These are phyloP conservation scores for Candida endomychidarum DNA, from an alignment of 805 yeast genomes.

Conservation along the genomic window DNA sequence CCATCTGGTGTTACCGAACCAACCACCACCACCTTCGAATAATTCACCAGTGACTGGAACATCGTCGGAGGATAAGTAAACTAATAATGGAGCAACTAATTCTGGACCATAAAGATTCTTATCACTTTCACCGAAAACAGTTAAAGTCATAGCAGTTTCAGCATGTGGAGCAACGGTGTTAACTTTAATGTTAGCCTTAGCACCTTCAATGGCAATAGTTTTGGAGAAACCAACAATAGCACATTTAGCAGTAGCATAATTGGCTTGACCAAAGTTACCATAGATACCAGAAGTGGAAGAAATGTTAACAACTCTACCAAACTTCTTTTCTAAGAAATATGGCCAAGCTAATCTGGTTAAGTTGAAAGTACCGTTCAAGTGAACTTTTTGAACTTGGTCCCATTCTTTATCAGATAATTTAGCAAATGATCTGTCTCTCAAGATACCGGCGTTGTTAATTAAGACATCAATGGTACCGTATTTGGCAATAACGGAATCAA, in stretches of 20 bases:
- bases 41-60: slow-evolving; percentile 73
- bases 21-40: slow-evolving; percentile 94
- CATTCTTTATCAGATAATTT: slow-evolving; percentile 86
- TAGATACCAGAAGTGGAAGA: slow-evolving; percentile 96
- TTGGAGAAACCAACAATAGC: slow-evolving; percentile 83
- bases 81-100: slow-evolving; percentile 88
- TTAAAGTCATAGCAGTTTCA: slow-evolving; percentile 94
- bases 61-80: slow-evolving; percentile 73
- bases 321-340: slow-evolving; percentile 69
- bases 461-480: slow-evolving; percentile 85
- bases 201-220: slow-evolving; percentile 90
- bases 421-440: slow-evolving; percentile 82
- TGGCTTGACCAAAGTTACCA: slow-evolving; percentile 97
- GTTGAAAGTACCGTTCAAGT: slow-evolving; percentile 76
- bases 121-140: slow-evolving; percentile 78
- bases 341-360: slow-evolving; percentile 94
- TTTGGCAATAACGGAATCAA: slow-evolving; percentile 69
- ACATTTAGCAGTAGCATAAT: slow-evolving; percentile 91
- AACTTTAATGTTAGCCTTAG: slow-evolving; percentile 68
- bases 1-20: slow-evolving; percentile 95
- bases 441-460: slow-evolving; percentile 91
- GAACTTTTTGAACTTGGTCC: slow-evolving; percentile 78
- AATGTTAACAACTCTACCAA: slow-evolving; percentile 83
- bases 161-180: slow-evolving; percentile 96
- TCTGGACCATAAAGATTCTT: slow-evolving; percentile 81